A percentile compares a stretch with the other conserved stretches of the same genome.
Conservation (phyloP, 495 filamentous ascomycete species). For the Glonium stellatum region DNA sequence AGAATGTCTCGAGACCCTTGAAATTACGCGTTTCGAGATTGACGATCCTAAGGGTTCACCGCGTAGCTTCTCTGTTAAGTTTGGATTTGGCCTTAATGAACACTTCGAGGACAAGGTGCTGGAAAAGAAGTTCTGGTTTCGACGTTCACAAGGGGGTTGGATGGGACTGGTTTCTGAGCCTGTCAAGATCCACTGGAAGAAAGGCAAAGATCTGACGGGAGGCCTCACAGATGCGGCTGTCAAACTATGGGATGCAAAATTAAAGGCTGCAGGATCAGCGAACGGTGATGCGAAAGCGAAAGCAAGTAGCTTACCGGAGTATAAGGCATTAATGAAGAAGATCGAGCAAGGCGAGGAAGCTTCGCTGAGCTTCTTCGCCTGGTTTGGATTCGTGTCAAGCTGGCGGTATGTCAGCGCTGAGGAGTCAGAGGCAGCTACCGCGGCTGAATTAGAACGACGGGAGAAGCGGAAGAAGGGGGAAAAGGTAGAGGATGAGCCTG, state of each 20-base stretch:
- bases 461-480: constrained; percentile 52
- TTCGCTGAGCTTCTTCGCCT: constrained; percentile 73
- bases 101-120: constrained; percentile 67
- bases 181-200: constrained; percentile 81
- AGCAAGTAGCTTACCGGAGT: constrained; percentile 41
- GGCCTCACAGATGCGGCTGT: constrained; percentile 68
- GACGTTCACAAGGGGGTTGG: constrained; percentile 56
- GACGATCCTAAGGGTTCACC: constrained; percentile 52
- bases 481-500: constrained; percentile 47
- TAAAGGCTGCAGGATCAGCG: constrained; percentile 37
- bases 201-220: constrained; percentile 71
- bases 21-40: constrained; percentile 71
- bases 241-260: constrained; percentile 60
- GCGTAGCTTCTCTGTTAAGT: constrained; percentile 54
- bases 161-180: constrained; percentile 75
- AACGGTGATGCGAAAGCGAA: constrained; percentile 8
- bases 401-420: constrained; percentile 58
- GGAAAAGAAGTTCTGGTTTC: constrained; percentile 85
- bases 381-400: constrained; percentile 66
- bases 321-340: constrained; percentile 46
- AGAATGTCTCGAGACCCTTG: constrained; percentile 51
- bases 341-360: constrained; percentile 52
- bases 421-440: constrained; percentile 53
- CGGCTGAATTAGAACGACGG: constrained; percentile 53
- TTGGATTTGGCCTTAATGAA: constrained; percentile 61